Base-by-base conservation (phyloP, 2,329 filamentous ascomycete genomes). In the Aspergillus thermomutatus region DNA sequence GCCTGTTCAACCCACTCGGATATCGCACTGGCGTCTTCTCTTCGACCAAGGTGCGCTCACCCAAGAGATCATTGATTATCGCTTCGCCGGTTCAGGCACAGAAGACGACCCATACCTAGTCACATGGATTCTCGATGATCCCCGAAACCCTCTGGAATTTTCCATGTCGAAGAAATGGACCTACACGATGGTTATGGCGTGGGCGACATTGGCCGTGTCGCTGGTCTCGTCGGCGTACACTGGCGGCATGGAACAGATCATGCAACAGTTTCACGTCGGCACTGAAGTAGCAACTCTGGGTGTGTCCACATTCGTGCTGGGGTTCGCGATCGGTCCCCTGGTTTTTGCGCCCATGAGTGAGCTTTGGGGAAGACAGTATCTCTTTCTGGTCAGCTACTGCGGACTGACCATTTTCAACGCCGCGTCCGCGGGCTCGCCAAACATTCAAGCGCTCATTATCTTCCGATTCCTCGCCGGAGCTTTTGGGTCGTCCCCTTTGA, bases 101-200 rank as follows among this genome's bases (percentile, higher is more conserved):
- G 69, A 79, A 8, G 83, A 87, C 45, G 83, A 87, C 45, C 89
- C 89, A 1, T 91, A 83, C 61, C 73, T 86, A 31, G 87, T 91
- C 62, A 82, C 84, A 54, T 92, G 87, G 75, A 81, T 90, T 23
- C 81, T 83, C 21, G 72, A 84, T 53, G 89, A 92, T 69, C 81
- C 82, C 8, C 82, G 75, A 26, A 75, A 79, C 51, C 77, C 77
- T 2, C 70, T 77, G 64, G 63, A 65, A 11, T 74, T 73, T 27
- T 55, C 66, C 5, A 46, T 45, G 5, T 43, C 54, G 25, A 72
- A 65, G 64, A 79, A 79, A 68, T 77, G 76, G 74, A 60, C 62
- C 3, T 70, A 77, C 34, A 78, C 76, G 0, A 47, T 72, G 49
- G 49, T 74, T 3, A 72, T 73, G 3, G 72, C 75, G 8, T 56